These are phyloP conservation scores for Russula virescens DNA, from an alignment of 768 basidiomycete genomes.

Conservation along the genomic window DNA sequence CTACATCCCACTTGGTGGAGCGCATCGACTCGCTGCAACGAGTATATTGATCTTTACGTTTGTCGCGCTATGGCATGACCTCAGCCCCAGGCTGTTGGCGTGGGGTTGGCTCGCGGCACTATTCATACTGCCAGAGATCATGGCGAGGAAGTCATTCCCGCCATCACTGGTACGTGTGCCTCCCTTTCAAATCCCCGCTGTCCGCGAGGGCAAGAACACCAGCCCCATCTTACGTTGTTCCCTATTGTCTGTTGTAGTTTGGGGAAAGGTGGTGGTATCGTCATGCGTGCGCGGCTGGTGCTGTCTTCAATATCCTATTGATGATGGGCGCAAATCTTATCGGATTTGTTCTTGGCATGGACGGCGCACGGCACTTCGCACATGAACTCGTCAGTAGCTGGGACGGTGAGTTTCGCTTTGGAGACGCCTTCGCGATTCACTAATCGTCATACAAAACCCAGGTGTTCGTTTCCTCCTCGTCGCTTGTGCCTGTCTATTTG, in stretches of 20 bases:
- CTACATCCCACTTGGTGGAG: slow-evolving; percentile 87
- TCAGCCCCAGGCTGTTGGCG: slow-evolving; percentile 77
- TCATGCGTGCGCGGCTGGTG: slow-evolving; percentile 77
- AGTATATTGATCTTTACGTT: slow-evolving; percentile 86
- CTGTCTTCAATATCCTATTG: slow-evolving; percentile 74
- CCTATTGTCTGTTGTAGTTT: slow-evolving; percentile 44
- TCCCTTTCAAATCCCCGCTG: background rate
- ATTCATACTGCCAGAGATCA: slow-evolving; percentile 84
- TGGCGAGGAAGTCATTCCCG: slow-evolving; percentile 56
- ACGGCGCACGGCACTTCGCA: slow-evolving; percentile 68
- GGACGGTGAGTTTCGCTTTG: slow-evolving; percentile 42
- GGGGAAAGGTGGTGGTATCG: slow-evolving; percentile 72
- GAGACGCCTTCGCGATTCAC: no score
- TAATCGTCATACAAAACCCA: slow-evolving; percentile 27
- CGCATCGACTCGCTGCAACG: slow-evolving; percentile 49
- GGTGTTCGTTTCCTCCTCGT: slow-evolving; percentile 61
- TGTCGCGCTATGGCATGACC: slow-evolving; percentile 96
- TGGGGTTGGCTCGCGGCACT: slow-evolving; percentile 97
- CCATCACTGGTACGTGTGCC: slow-evolving; percentile 48
- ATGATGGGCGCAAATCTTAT: slow-evolving; percentile 93
- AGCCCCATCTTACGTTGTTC: background rate
- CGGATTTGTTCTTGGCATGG: slow-evolving; percentile 87
- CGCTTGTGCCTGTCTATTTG: slow-evolving; percentile 62
- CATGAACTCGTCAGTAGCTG: slow-evolving; percentile 55
- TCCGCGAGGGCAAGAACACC: background rate